Evolutionary conservation across 1,284 basidiomycete species (phyloP).

Genomic region (Cystobasidiaceae sp.): DNA sequence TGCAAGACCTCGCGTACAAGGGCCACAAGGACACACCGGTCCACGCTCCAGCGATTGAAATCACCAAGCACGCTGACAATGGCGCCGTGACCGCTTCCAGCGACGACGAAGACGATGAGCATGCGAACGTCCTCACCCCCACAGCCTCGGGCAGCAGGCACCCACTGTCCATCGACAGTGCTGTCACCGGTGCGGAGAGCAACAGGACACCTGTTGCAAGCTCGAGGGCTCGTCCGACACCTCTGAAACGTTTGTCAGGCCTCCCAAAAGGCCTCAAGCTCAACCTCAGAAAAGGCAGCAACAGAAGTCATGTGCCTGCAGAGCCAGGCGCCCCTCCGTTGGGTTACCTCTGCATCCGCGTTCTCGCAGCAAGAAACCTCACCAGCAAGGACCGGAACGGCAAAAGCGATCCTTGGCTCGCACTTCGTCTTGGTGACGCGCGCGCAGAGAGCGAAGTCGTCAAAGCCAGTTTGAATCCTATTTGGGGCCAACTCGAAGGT

Average conservation of each 20-base stretch:
- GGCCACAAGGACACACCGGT: background rate
- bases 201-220: too few species aligned
- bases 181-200: too few species aligned
- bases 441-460: slow-evolving; percentile 3
- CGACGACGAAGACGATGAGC: background rate
- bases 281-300: slow-evolving; percentile 15
- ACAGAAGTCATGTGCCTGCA: background rate
- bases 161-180: background rate
- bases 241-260: slow-evolving; percentile 3
- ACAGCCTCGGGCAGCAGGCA: background rate
- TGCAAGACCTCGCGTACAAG: too few species aligned
- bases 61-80: background rate
- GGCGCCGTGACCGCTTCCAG: background rate
- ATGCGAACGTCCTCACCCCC: background rate
- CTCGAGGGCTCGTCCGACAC: slow-evolving; percentile 18
- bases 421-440: slow-evolving; percentile 37
- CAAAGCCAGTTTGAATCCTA: slow-evolving; percentile 58
- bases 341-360: slow-evolving; percentile 18
- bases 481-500: slow-evolving; percentile 52
- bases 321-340: slow-evolving; percentile 17
- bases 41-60: background rate
- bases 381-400: slow-evolving; percentile 52
- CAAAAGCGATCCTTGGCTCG: slow-evolving; percentile 44
- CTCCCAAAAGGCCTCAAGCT: slow-evolving; percentile 22
- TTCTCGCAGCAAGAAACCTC: slow-evolving; percentile 28